These are phyloP conservation scores for Bidens hawaiensis DNA, from an alignment of 140 eudicot genomes.

Conservation along the genomic window DNA sequence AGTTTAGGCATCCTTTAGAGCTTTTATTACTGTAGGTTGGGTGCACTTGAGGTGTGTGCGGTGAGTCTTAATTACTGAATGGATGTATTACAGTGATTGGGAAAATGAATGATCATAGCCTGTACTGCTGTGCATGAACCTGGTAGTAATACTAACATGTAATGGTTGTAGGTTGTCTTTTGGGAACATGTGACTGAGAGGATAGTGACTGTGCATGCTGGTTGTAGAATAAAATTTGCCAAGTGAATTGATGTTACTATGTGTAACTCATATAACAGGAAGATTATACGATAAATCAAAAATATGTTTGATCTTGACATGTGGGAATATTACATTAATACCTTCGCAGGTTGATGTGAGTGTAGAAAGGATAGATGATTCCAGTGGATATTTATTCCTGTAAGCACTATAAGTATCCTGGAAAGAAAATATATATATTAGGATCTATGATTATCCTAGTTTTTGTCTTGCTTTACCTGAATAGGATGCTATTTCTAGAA, in stretches of 20 bases:
- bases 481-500: neutral
- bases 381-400: neutral
- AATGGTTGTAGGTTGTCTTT: neutral
- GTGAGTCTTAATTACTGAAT: neutral
- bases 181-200: neutral
- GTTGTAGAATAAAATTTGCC: too few relatives aligned
- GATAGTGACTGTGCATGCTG: neutral
- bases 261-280: neutral
- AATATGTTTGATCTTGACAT: neutral
- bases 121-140: neutral
- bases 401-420: neutral
- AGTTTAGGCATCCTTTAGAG: slow-evolving; percentile 1
- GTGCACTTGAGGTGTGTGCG: neutral
- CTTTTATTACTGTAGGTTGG: neutral
- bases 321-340: neutral
- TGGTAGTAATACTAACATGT: neutral
- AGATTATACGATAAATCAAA: neutral
- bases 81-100: neutral
- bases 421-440: neutral
- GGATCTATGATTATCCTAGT: neutral
- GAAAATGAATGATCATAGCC: neutral
- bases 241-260: neutral
- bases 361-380: neutral
- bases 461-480: neutral
- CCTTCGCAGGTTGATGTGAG: neutral